These are phyloP conservation scores for Fusarium sp. DNA, from an alignment of 2,329 filamentous ascomycete genomes.

Conservation along the genomic window DNA sequence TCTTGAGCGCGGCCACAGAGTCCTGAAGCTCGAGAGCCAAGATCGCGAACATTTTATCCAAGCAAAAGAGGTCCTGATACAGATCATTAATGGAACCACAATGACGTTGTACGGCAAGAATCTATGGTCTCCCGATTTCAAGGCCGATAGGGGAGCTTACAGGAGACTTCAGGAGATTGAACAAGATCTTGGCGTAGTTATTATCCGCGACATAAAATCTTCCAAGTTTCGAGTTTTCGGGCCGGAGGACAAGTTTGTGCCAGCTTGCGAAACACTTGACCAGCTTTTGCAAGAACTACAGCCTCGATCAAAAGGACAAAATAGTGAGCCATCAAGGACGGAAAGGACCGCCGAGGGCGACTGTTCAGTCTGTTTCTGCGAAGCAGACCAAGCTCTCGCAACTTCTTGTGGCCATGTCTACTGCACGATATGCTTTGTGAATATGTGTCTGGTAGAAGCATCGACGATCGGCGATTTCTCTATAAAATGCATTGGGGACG, in stretches of 20 bases:
- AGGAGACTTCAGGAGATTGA: slow-evolving; percentile 4
- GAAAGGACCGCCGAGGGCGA: slow-evolving; percentile 33
- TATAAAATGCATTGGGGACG: not conserved
- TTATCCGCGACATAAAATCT: slow-evolving; percentile 5
- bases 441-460: slow-evolving; percentile 23
- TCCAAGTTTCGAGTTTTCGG: slow-evolving; percentile 20
- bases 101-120: slow-evolving; percentile 12
- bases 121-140: slow-evolving; percentile 4
- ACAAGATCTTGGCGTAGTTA: slow-evolving; percentile 1
- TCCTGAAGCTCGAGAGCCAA: slow-evolving; percentile 21
- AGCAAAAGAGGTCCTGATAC: slow-evolving; percentile 8
- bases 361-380: slow-evolving; percentile 49
- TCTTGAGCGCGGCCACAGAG: slow-evolving; percentile 9
- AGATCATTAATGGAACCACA: not conserved
- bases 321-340: not conserved
- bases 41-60: not conserved
- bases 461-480: not conserved
- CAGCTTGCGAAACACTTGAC: not conserved
- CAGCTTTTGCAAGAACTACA: slow-evolving; percentile 43
- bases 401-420: slow-evolving; percentile 55
- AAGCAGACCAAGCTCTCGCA: slow-evolving; percentile 49
- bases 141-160: not conserved
- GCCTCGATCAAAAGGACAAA: accelerated
- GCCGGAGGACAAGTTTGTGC: not conserved
- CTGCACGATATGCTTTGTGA: slow-evolving; percentile 54